Conservation (phyloP, 805 yeast genomes). For the Teunomyces pallodes region DNA sequence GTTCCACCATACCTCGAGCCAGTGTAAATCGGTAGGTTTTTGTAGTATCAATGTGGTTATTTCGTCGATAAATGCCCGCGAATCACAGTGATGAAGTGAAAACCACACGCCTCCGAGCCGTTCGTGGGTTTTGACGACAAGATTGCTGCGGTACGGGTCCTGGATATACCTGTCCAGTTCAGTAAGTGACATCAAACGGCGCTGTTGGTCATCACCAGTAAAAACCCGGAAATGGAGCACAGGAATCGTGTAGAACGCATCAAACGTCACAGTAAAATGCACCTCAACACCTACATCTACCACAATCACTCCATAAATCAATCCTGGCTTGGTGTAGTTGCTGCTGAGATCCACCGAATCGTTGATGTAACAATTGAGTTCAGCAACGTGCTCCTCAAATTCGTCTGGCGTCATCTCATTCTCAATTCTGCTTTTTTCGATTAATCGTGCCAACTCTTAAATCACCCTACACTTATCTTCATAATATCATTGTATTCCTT, state of each 20-base stretch:
- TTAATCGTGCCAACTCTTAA: not conserved
- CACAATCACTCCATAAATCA: not conserved
- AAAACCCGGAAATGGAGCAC: conserved; percentile 24
- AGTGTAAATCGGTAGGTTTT: not conserved
- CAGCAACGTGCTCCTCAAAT: not conserved
- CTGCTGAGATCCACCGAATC: conserved; percentile 7
- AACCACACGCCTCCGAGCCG: conserved; percentile 16
- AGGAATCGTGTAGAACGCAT: conserved; percentile 30
- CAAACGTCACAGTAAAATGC: conserved; percentile 25
- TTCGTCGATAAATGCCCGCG: conserved; percentile 13
- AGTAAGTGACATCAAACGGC: not conserved
- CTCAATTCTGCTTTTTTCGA: not conserved
- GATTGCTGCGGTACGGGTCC: not conserved
- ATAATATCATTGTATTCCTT: too few relatives aligned
- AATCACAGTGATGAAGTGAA: conserved; percentile 32
- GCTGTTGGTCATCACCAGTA: not conserved
- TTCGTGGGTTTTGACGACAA: conserved; percentile 8
- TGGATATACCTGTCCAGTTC: not conserved
- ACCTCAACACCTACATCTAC: not conserved
- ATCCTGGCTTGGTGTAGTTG: conserved; percentile 1
- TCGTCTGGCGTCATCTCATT: not conserved
- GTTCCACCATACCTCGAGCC: conserved; percentile 18
- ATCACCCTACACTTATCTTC: too few relatives aligned
- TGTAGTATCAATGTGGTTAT: conserved; percentile 6
- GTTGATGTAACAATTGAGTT: not conserved